Evolutionary conservation across 2,329 filamentous ascomycete species (phyloP).

Genomic region (Phialophora macrospora): DNA sequence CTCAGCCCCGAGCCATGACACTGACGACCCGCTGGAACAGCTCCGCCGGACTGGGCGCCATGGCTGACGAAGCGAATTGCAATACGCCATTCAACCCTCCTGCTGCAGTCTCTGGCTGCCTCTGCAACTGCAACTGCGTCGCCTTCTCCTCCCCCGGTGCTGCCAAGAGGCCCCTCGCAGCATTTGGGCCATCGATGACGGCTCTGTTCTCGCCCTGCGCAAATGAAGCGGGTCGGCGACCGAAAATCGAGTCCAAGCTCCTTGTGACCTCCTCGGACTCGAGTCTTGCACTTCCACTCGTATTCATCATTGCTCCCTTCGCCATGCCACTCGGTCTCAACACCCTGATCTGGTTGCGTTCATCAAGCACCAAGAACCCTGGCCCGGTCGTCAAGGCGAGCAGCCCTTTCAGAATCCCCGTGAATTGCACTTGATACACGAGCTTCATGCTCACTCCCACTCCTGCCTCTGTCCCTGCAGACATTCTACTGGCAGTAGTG

Average conservation of each 20-base stretch:
- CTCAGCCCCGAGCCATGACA: conserved; percentile 10
- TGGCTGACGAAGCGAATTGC: conserved; percentile 27
- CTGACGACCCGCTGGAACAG: conserved; percentile 36
- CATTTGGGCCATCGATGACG: background rate
- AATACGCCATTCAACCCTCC: conserved; percentile 29
- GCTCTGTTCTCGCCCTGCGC: background rate
- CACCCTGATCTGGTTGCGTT: conserved; percentile 21
- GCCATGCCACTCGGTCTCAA: conserved; percentile 7
- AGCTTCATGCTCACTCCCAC: conserved; percentile 13
- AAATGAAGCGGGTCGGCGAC: background rate
- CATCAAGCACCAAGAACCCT: conserved; percentile 33
- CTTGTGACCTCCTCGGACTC: conserved; percentile 26
- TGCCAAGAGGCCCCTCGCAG: background rate
- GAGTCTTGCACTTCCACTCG: background rate
- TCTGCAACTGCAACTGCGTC: background rate
- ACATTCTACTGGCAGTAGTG: background rate
- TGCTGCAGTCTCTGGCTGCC: background rate
- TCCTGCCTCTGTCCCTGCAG: background rate
- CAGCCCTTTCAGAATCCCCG: conserved; percentile 22
- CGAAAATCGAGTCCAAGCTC: conserved; percentile 34
- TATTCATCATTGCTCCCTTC: background rate
- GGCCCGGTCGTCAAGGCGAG: conserved; percentile 26
- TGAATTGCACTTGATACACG: conserved; percentile 24
- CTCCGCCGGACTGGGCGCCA: conserved; percentile 29
- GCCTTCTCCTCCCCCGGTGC: conserved; percentile 8